Base-by-base conservation (phyloP, 176 grass and related monocot species). In the Chloris gayana region DNA sequence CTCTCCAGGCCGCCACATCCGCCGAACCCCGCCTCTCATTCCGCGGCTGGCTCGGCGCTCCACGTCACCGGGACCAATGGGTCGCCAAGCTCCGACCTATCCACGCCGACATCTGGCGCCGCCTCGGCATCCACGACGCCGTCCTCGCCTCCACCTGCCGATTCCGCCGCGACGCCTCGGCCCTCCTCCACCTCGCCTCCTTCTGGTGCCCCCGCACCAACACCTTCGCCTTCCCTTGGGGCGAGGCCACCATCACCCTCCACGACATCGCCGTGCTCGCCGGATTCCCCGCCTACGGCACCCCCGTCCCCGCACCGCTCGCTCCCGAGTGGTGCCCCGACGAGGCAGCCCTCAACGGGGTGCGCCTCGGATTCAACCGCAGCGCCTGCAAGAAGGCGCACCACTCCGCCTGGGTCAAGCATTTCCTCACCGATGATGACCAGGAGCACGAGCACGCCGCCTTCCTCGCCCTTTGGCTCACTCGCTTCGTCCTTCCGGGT, bases 301-400 rank as follows among this genome's bases (percentile, higher is more conserved):
- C 85, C 73, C 84, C 95, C 17, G 81, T 75, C 13, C 85, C 81
- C 32, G 80, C 87, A 3, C 86, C 90, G 31, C 77, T 91, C 73
- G 47, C 73, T 22, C 80, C 42, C 33, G 85, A 95, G 33, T 87
- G 91, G 57, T 75, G 65, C 74, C 75, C 93, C 78, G 81, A 91
- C 21, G 88, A 95, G 70, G 69, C 70, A 3, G 87, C 75, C 47
- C 83, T 98, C 64, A 87, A 91, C 41, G 81, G 61, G 18, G 90
- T 93, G 17, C 92, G 93, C 74, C 86, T 91, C 56, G 88, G 69
- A 19, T 91, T 98, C 67, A 95, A 95, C 70, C 83, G 92, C 53
- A 95, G 88, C 86, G 80, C 88, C 38, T 93, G 90, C 88, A 98
- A 98, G 90, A 98, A 98, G 77, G 90, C 96, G 15, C 89, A 98